Percentiles rank a stretch among this genome's conserved stretches.
These are phyloP conservation scores for Lentinula aciculospora DNA, from an alignment of 768 basidiomycete species.

Conservation along the genomic window DNA sequence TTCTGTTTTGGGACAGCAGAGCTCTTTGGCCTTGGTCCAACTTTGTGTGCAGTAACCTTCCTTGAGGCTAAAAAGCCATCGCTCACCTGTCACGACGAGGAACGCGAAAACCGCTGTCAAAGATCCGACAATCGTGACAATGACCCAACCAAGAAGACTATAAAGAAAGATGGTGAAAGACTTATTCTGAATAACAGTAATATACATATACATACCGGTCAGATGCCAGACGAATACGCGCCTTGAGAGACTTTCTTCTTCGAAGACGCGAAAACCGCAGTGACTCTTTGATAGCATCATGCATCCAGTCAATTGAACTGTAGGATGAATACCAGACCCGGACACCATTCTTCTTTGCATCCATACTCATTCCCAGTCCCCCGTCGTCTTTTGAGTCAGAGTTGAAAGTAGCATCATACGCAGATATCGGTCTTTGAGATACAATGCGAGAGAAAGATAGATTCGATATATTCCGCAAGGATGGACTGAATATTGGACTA, in stretches of 20 bases:
- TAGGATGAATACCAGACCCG: conserved; percentile 90
- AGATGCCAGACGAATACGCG: conserved; percentile 52
- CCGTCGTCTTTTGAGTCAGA: conserved; percentile 25
- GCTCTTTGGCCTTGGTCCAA: conserved; percentile 72
- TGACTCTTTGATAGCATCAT: conserved; percentile 94
- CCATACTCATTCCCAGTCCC: conserved; percentile 37
- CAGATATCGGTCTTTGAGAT: conserved; percentile 60
- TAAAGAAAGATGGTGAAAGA: background rate
- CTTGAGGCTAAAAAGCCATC: conserved; percentile 88
- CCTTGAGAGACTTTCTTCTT: conserved; percentile 62
- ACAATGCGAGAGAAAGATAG: conserved; percentile 35
- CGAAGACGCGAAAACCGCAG: conserved; percentile 72
- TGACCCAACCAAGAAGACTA: conserved; percentile 67
- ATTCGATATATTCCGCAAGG: conserved; percentile 29
- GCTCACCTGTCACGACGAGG: conserved; percentile 78
- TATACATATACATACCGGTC: conserved; percentile 47
- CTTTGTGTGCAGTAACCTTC: conserved; percentile 75
- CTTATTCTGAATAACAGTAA: background rate
- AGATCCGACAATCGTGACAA: conserved; percentile 85
- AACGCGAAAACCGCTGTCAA: conserved; percentile 84
- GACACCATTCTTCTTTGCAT: conserved; percentile 76
- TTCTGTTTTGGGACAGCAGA: conserved; percentile 63
- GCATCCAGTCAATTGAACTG: conserved; percentile 93
- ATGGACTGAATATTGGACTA: conserved; percentile 28
- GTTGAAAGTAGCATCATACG: conserved; percentile 56